Conservation (phyloP, 495 filamentous ascomycete species). For the Schizothecium vesticola region DNA sequence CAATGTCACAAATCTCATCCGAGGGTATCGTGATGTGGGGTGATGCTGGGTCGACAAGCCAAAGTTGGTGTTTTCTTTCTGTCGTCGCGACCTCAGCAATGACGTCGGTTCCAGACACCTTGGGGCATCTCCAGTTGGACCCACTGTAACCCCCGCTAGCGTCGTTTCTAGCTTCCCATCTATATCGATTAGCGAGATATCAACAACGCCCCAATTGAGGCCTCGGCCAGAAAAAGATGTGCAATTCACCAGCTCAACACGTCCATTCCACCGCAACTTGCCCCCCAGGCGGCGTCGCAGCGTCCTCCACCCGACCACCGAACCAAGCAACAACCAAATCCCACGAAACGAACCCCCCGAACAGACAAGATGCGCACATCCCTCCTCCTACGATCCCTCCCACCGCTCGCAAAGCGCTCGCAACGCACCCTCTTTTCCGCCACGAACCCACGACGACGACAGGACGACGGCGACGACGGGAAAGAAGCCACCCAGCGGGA, state of each 20-base stretch:
- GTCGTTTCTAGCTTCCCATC: not conserved
- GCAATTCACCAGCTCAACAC: not conserved
- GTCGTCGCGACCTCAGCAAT: not conserved
- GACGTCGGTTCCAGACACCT: not conserved
- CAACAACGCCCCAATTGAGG: too few species aligned
- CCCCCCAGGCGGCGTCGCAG: not conserved
- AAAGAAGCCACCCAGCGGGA: too few species aligned
- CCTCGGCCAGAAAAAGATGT: too few species aligned
- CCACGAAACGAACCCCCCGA: not conserved
- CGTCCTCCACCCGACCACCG: not conserved
- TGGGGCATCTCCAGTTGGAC: not conserved
- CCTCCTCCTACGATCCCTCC: not conserved
- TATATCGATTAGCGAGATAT: not conserved
- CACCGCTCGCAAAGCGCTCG: not conserved
- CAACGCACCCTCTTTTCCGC: not conserved
- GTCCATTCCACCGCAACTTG: too few species aligned
- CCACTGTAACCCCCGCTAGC: not conserved
- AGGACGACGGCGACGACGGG: not conserved
- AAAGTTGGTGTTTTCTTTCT: not conserved
- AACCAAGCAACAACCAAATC: not conserved
- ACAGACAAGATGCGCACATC: not conserved
- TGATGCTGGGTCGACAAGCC: not conserved
- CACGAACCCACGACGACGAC: too few species aligned
- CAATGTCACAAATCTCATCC: not conserved
- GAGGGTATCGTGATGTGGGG: not conserved